phyloP scores from a whole-genome alignment of 2,329 filamentous ascomycete genomes.

The Trichoderma guizhouense region DNA sequence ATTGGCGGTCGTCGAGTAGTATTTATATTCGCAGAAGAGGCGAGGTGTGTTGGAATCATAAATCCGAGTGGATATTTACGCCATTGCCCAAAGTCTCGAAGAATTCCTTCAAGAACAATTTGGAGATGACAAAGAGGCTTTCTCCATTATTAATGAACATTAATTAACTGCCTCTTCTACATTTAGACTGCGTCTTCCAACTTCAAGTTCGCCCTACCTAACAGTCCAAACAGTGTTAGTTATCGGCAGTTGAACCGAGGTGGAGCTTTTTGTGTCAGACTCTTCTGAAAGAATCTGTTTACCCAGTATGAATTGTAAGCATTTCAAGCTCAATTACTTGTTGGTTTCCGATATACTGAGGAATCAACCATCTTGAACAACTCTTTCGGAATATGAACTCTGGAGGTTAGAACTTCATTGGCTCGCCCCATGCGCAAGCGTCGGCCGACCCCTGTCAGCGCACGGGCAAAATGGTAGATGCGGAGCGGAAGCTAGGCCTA shows the following conservation, averaged over 20 bases:
- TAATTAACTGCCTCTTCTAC: not conserved
- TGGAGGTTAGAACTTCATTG: not conserved
- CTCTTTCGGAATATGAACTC: not conserved
- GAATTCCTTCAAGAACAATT: not conserved
- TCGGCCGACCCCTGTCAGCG: slow-evolving; percentile 4
- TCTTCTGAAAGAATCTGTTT: not conserved
- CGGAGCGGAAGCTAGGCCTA: not conserved
- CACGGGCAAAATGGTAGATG: not conserved
- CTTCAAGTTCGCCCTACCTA: not conserved
- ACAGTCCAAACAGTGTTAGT: not conserved
- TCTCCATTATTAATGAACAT: not conserved
- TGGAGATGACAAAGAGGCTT: not conserved
- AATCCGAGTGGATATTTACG: not conserved
- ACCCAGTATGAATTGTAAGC: too few relatives aligned
- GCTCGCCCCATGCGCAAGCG: not conserved
- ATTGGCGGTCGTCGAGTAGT: not conserved
- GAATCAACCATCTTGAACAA: not conserved
- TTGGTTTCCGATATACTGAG: not conserved
- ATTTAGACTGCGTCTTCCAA: not conserved
- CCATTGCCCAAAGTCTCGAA: not conserved
- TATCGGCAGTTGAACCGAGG: not conserved
- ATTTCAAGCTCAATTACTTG: not conserved
- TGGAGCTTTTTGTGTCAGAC: not conserved
- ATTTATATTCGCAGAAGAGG: not conserved
- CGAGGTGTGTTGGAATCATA: not conserved